phyloP scores from a whole-genome alignment of 805 yeast species.

The Candida sphagnicola region DNA sequence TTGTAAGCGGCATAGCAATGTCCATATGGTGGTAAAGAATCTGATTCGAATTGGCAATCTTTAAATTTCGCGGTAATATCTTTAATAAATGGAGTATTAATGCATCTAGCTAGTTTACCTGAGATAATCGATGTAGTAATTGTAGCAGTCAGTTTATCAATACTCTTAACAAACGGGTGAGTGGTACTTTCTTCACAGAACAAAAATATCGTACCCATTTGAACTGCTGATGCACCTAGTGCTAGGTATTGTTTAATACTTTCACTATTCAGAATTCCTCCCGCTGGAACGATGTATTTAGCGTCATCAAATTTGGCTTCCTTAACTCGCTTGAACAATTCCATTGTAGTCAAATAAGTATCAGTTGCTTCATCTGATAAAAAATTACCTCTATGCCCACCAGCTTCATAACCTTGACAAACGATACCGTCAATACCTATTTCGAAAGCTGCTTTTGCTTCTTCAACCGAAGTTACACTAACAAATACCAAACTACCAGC shows the following conservation, averaged over 20 bases:
- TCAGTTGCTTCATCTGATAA: slow-evolving; percentile 22
- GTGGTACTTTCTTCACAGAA: slow-evolving; percentile 27
- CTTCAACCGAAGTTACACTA: slow-evolving; percentile 44
- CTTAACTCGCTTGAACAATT: slow-evolving; percentile 21
- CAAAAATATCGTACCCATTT: slow-evolving; percentile 52
- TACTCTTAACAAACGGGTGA: slow-evolving; percentile 14
- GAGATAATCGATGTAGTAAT: slow-evolving; percentile 33
- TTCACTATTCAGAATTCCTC: slow-evolving; percentile 43
- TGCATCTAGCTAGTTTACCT: slow-evolving; percentile 36
- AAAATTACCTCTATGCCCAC: slow-evolving; percentile 59
- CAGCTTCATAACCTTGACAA: slow-evolving; percentile 61
- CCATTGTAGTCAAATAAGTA: slow-evolving; percentile 31
- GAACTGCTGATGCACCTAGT: slow-evolving; percentile 50
- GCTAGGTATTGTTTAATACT: slow-evolving; percentile 26
- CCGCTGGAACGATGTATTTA: slow-evolving; percentile 40
- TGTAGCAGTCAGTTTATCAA: slow-evolving; percentile 12
- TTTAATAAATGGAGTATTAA: slow-evolving; percentile 32
- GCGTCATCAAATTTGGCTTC: background rate
- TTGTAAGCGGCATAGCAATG: slow-evolving; percentile 30
- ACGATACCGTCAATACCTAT: slow-evolving; percentile 45
- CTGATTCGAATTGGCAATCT: background rate
- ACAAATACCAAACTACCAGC: slow-evolving; percentile 42
- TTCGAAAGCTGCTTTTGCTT: slow-evolving; percentile 28
- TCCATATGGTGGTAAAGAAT: slow-evolving; percentile 32
- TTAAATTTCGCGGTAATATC: slow-evolving; percentile 12